Evolutionary conservation across 176 grass and related monocot genomes (phyloP), one percentile per base, ranked within the genome.

Genomic region (Lolium rigidum): DNA sequence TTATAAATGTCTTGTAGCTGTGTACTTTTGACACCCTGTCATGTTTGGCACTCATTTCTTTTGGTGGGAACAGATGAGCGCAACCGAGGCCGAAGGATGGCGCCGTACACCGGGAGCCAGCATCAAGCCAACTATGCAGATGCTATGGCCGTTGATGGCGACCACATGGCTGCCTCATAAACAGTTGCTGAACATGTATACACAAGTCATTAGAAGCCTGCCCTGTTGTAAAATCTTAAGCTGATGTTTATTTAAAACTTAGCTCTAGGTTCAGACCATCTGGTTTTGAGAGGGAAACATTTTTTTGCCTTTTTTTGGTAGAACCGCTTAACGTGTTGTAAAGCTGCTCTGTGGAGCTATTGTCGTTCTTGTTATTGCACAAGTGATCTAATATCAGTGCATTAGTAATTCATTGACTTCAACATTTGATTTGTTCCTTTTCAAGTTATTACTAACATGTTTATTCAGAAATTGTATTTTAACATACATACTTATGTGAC

Each of bases 41-140:
- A 84, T 44, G 79, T 50, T 25, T 89, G 21, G 88, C 60, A 72
- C n/a, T 70, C 28, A 28, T 39, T 61, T 77, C n/a, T 60, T 77
- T 82, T 83, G 74, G 37, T 88, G 69, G 77, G 79, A 79, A 65
- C 89, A 89, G 93, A 88, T 73, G 93, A 76, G 6, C 86, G 85
- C 62, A 90, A 92, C 56, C 90, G 64, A 7, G 88, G 84, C 16
- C 82, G 90, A 77, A 89, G 86, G 74, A 93, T 85, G 37, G 81
- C 24, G 0, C 68, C 70, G 4, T 84, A 89, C 63, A 65, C 62
- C 20, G 87, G 84, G 31, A 86, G 64, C 55, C 88, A 73, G 28
- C 89, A 91, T 66, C 85, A 79, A 68, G 78, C 39, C 24, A 91
- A 87, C 81, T 83, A 87, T 15, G 28, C 58, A 4, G 84, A 89